These are phyloP conservation scores for Backusella westeae DNA, from an alignment of 192 early-diverging fungal species.

Conservation along the genomic window DNA sequence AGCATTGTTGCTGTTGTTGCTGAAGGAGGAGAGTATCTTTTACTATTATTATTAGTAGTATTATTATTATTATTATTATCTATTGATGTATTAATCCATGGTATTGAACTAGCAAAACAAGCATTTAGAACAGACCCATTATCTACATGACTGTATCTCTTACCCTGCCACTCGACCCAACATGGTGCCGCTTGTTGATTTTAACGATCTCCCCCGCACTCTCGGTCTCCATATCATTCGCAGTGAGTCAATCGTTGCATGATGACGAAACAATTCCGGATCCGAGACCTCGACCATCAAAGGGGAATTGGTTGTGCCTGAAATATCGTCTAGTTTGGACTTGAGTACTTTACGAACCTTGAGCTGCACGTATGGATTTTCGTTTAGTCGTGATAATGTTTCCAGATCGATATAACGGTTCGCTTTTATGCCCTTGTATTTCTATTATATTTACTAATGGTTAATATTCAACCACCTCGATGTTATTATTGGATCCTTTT, in stretches of 20 bases:
- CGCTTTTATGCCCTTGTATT: constrained; percentile 23
- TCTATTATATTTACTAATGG: constrained; percentile 13
- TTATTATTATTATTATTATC: neutral
- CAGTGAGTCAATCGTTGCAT: constrained; percentile 42
- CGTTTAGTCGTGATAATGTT: constrained; percentile 35
- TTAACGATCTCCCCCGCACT: constrained; percentile 11
- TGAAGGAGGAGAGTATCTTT: neutral
- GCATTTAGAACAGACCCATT: neutral
- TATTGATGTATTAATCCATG: constrained; percentile 15
- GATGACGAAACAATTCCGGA: constrained; percentile 44
- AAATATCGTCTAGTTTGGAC: constrained; percentile 55
- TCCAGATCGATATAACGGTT: constrained; percentile 30
- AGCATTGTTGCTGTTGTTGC: neutral
- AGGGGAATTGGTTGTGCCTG: constrained; percentile 35
- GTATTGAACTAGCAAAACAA: constrained; percentile 7
- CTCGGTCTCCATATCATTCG: constrained; percentile 46
- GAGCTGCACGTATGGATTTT: constrained; percentile 35
- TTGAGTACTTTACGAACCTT: constrained; percentile 51
- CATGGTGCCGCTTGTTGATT: constrained; percentile 26
- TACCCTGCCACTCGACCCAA: constrained; percentile 34
- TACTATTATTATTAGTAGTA: neutral
- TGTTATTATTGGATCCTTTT: neutral
- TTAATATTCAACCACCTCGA: neutral
- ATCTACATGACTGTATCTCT: neutral
- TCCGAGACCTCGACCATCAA: constrained; percentile 38